Evolutionary conservation across 306 rosid genomes (phyloP), one percentile per base, ranked within the genome.

Genomic region (Crotalaria pallida): DNA sequence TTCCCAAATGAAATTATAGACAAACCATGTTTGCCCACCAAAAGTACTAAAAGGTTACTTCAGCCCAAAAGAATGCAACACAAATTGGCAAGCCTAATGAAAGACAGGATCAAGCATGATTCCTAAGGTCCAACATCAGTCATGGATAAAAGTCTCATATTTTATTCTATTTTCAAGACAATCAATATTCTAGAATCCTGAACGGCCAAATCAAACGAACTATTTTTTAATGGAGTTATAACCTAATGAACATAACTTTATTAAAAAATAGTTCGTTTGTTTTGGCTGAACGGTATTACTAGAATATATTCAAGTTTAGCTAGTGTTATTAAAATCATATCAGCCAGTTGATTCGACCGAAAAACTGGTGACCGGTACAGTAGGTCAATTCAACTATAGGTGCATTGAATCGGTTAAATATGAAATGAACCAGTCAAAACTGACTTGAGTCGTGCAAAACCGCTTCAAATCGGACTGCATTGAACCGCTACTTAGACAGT

Each of bases 171-270:
- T 43, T 13, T 11, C 58, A 21, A n/a, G 6, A 10, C 17, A 18
- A 27, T 8, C 13, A 58, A 80, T 67, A 62, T 74, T 73, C 74
- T 62, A 64, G 24, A 71, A 73, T 64, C 67, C 67, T 77, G 57
- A 48, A 64, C 27, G 16, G 41, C 40, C 64, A 74, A 82, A 57
- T 74, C 78, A 44, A 68, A 68, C 67, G 61, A 82, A 73, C 77
- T 67, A 64, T 77, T 62, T 75, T 65, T 71, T 71, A 58, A 76
- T 71, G 81, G 74, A 75, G 67, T 80, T 80, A 47, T 75, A 77
- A 40, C 18, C 29, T 21, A 61, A 47, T 50, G 5, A 22, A 17
- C 49, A 49, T 50, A 80, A 76, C 41, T 55, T 65, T 40, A 16
- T 76, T 64, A 43, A 9, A 41, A 50, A 60, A 57, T 75, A 41